phyloP scores from a whole-genome alignment of 306 rosid genomes.

The Cucumis sativus region Cucumber_9930_V3 NC_026660.2:27962501-27963000 shows the following conservation, averaged over 20 bases:
- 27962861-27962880: conserved; percentile 19
- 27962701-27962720: conserved; percentile 48
- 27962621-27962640: not conserved
- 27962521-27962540: not conserved
- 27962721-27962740: conserved; percentile 63
- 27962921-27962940: not conserved
- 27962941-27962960: not conserved
- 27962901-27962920: too few relatives aligned
- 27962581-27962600: not conserved
- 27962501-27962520: not conserved
- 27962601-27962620: not conserved
- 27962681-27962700: not conserved
- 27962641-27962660: not conserved
- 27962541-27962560: conserved; percentile 60
- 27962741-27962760: conserved; percentile 71
- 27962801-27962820: conserved; percentile 55
- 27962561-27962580: conserved; percentile 32
- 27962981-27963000: not conserved
- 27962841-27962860: conserved; percentile 36
- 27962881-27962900: not conserved
- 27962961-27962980: not conserved
- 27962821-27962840: conserved; percentile 85
- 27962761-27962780: conserved; percentile 76
- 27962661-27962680: not conserved
- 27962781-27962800: conserved; percentile 61